A percentile compares a stretch with the other conserved stretches of the same genome.
Evolutionary conservation across 2,329 filamentous ascomycete species (phyloP).

Genomic region (Neonectria ditissima): DNA sequence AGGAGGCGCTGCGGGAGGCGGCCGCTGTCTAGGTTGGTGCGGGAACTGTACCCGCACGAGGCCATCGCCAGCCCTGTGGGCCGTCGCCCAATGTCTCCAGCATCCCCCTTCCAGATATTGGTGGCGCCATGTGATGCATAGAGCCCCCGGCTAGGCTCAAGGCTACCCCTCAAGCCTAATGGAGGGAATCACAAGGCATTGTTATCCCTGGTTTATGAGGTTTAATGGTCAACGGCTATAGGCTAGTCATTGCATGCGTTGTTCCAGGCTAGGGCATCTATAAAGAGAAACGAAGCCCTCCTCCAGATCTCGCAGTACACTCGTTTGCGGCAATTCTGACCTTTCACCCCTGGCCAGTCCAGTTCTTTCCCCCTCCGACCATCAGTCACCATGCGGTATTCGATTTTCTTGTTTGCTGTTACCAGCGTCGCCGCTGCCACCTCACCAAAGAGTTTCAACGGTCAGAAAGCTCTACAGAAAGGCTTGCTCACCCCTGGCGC

Average conservation of each 20-base stretch:
- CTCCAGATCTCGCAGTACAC: neutral
- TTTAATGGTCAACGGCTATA: neutral
- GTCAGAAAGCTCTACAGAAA: conserved; percentile 27
- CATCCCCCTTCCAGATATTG: conserved; percentile 31
- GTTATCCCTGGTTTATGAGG: neutral
- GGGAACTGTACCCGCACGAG: conserved; percentile 36
- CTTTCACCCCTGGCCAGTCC: neutral
- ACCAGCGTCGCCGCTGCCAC: conserved; percentile 39
- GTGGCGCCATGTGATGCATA: conserved; percentile 35
- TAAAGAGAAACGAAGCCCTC: conserved; percentile 30
- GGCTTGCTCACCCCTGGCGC: conserved; percentile 36
- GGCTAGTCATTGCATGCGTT: neutral
- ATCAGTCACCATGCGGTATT: conserved; percentile 40
- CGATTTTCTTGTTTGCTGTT: conserved; percentile 44
- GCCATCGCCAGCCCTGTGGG: conserved; percentile 29
- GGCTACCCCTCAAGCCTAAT: conserved; percentile 19
- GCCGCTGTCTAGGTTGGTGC: conserved; percentile 11
- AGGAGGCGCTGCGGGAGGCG: conserved; percentile 24
- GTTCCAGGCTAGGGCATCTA: conserved; percentile 13
- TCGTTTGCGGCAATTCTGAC: conserved; percentile 5
- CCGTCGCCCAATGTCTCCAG: conserved; percentile 17
- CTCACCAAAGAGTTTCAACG: conserved; percentile 30
- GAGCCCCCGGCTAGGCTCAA: conserved; percentile 32
- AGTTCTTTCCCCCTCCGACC: neutral
- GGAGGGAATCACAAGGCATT: conserved; percentile 14